Percentiles rank a stretch among this genome's conserved stretches.
phyloP scores from a whole-genome alignment of 768 basidiomycete species.

The Suillus americanus region DNA sequence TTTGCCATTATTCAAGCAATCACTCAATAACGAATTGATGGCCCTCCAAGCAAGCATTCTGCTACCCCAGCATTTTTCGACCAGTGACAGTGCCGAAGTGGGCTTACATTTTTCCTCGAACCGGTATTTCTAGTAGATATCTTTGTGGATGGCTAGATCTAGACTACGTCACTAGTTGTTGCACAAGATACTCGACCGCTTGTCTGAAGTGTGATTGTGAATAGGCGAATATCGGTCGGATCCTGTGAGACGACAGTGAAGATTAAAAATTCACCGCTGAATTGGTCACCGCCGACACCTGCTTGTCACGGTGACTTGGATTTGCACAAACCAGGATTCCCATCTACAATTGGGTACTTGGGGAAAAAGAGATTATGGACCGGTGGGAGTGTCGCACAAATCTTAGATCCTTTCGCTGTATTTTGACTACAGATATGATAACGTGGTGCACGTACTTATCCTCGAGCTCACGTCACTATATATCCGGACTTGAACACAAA shows the following conservation, averaged over 20 bases:
- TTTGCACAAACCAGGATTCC: background rate
- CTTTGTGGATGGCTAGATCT: no score
- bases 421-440: no score
- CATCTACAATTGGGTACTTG: background rate
- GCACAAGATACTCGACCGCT: no score
- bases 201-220: no score
- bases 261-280: background rate
- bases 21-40: background rate
- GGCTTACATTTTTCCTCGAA: no score
- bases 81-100: no score
- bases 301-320: background rate
- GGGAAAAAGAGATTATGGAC: no score
- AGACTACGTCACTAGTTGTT: no score
- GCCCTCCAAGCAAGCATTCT: background rate
- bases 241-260: background rate
- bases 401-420: no score
- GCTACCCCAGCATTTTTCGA: no score
- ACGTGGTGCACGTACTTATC: background rate
- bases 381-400: background rate
- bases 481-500: no score
- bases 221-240: background rate
- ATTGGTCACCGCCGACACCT: background rate
- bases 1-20: background rate
- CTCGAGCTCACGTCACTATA: background rate
- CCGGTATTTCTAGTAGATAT: no score